Evolutionary conservation across 2,329 filamentous ascomycete species (phyloP).

Genomic region (Cyphellophora europaea): DNA sequence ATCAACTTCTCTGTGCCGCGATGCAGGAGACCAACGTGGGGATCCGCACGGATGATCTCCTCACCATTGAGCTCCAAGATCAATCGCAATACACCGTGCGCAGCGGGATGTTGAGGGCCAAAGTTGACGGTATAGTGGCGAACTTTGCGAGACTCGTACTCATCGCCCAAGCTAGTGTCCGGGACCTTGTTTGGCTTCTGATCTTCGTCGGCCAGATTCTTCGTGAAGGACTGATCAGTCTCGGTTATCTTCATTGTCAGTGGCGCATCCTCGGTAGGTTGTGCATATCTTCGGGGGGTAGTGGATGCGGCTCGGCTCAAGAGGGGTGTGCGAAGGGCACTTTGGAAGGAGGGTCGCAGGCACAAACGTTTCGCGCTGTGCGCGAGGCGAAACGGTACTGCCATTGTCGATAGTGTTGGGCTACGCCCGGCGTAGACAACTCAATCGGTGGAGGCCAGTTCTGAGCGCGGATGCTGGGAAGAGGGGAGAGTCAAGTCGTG

Average conservation of each 20-base stretch:
- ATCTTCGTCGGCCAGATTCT: constrained; percentile 31
- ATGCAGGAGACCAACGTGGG: constrained; percentile 92
- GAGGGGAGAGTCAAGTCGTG: too few species aligned
- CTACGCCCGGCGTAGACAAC: not conserved
- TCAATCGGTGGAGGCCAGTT: too few species aligned
- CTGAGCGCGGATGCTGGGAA: too few species aligned
- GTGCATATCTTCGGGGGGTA: constrained; percentile 44
- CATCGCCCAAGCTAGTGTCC: constrained; percentile 37
- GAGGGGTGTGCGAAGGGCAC: constrained; percentile 9
- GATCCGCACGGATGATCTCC: constrained; percentile 92
- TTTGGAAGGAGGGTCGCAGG: constrained; percentile 40
- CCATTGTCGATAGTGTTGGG: constrained; percentile 38
- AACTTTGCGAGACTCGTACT: constrained; percentile 65
- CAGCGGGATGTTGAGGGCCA: constrained; percentile 94
- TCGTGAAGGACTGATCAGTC: constrained; percentile 47
- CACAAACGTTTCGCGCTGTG: constrained; percentile 51
- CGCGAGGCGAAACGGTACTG: constrained; percentile 43
- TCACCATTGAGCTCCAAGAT: constrained; percentile 98
- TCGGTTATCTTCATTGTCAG: constrained; percentile 45
- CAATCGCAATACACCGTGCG: constrained; percentile 92
- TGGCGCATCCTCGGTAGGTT: constrained; percentile 18
- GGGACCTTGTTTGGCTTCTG: constrained; percentile 27
- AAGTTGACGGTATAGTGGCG: constrained; percentile 99
- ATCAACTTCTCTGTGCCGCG: constrained; percentile 98
- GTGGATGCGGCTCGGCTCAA: constrained; percentile 46